These are phyloP conservation scores for Aschersonia sp. DNA, from an alignment of 2,329 filamentous ascomycete genomes.

Conservation along the genomic window DNA sequence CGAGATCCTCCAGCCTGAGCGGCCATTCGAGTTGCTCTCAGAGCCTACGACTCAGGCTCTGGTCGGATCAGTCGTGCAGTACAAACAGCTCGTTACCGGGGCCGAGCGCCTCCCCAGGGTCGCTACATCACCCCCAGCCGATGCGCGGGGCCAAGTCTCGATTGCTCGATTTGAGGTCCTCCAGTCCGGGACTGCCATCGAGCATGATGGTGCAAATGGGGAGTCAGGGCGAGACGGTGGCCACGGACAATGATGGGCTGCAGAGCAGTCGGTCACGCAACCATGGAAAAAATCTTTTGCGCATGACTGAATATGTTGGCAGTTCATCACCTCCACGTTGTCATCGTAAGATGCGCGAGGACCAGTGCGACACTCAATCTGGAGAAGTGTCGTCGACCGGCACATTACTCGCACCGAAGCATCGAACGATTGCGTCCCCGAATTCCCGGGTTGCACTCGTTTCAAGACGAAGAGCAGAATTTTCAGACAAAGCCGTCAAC, in stretches of 20 bases:
- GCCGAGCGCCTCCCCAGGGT: not conserved
- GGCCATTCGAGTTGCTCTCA: slow-evolving; percentile 2
- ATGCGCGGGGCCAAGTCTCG: slow-evolving; percentile 2
- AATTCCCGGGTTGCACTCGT: not conserved
- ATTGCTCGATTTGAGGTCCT: slow-evolving; percentile 1
- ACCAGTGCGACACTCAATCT: too few relatives aligned
- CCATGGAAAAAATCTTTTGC: not conserved
- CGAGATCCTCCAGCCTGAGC: slow-evolving; percentile 3
- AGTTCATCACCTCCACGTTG: too few relatives aligned
- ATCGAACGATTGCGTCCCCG: too few relatives aligned
- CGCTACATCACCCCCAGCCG: slow-evolving; percentile 12
- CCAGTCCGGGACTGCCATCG: not conserved
- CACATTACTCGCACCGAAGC: too few relatives aligned
- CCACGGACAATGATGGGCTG: not conserved
- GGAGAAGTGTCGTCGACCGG: too few relatives aligned
- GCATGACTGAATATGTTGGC: not conserved
- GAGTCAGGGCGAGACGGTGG: not conserved
- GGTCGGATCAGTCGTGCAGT: slow-evolving; percentile 4
- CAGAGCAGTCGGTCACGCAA: not conserved
- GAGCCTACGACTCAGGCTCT: slow-evolving; percentile 1
- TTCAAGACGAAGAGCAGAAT: not conserved
- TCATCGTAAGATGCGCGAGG: too few relatives aligned
- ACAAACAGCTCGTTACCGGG: slow-evolving; percentile 3
- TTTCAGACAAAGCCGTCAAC: not conserved
- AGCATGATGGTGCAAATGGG: slow-evolving; percentile 2